Evolutionary conservation across 257 asterid species (phyloP), one percentile per base, ranked within the genome.

Genomic region (Petrea volubilis): DNA sequence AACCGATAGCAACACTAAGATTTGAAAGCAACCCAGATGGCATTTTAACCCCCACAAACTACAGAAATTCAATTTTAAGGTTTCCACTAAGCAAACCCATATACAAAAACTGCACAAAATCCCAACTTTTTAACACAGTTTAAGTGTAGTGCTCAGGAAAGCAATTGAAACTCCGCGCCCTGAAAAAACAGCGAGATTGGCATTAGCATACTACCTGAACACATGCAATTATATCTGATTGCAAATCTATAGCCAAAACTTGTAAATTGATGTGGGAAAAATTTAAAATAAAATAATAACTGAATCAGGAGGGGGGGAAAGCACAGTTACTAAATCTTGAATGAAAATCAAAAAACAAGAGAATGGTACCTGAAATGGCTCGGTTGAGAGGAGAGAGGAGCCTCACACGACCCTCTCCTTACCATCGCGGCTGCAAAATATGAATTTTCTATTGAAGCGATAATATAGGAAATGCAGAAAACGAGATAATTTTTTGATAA

Each of bases 11-110:
- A 73, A 74, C 46, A 67, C 71, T 84, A 61, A 83, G 69, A 79
- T 82, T 86, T 5, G 82, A 78, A 64, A 83, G 74, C 62, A 86
- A 56, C 76, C 86, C 84, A 73, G 84, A 74, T 64, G 82, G 80
- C 97, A 87, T 87, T 62, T 71, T 47, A 78, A 64, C 67, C 52
- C 51, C 34, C 4, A 17, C 17, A 74, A 71, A n/a, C n/a, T 52
- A 33, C 38, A 43, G 50, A 55, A 66, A 55, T 52, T 72, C 72
- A 84, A 60, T 52, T n/a, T 68, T 25, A 52, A 53, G 49, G 55
- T 49, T 67, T 70, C 53, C 72, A 64, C 61, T 25, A 14, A 24
- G 58, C 31, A 41, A 71, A 2, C 60, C 27, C 68, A 67, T 60
- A 40, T n/a, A 17, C 3, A 71, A 13, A 44, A 55, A 61, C 50